Percentiles rank a stretch among this genome's conserved stretches.
phyloP scores from a whole-genome alignment of 2,329 filamentous ascomycete species.

The Aureobasidium sp. region DNA sequence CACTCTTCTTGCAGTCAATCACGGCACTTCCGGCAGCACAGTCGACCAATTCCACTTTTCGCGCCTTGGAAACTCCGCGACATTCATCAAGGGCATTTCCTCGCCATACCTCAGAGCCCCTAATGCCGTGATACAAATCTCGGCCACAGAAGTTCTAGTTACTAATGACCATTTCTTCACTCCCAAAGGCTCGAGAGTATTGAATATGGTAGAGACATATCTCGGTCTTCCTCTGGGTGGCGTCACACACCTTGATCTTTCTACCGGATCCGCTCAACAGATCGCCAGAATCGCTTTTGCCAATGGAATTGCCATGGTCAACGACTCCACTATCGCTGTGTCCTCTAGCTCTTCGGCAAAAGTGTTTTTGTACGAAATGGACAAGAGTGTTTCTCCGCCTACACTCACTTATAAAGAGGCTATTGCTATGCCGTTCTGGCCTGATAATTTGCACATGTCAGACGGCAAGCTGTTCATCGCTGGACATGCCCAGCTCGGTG shows the following conservation, averaged over 20 bases:
- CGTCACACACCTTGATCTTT: constrained; percentile 28
- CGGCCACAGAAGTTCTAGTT: constrained; percentile 28
- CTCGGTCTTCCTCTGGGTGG: constrained; percentile 29
- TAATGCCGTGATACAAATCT: constrained; percentile 32
- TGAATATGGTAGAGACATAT: constrained; percentile 34
- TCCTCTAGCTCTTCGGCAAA: constrained; percentile 28
- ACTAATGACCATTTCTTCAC: constrained; percentile 38
- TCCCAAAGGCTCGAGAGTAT: constrained; percentile 20
- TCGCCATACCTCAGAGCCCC: constrained; percentile 29
- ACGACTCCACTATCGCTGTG: constrained; percentile 31
- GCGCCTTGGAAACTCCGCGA: constrained; percentile 20
- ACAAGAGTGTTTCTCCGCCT: neutral
- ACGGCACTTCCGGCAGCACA: constrained; percentile 27
- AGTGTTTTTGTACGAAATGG: constrained; percentile 29
- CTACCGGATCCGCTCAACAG: constrained; percentile 5
- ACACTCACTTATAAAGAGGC: constrained; percentile 15
- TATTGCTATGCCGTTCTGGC: constrained; percentile 24
- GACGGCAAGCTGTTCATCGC: constrained; percentile 32
- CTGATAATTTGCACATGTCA: constrained; percentile 36
- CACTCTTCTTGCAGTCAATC: constrained; percentile 34
- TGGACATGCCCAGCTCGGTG: constrained; percentile 33
- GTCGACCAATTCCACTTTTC: constrained; percentile 31
- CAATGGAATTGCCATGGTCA: constrained; percentile 33
- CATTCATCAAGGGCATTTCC: constrained; percentile 25
- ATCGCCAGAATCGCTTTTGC: constrained; percentile 33